Evolutionary conservation across 2,329 filamentous ascomycete species (phyloP), one percentile per base, ranked within the genome.

Genomic region (Hypoxylon sp.): DNA sequence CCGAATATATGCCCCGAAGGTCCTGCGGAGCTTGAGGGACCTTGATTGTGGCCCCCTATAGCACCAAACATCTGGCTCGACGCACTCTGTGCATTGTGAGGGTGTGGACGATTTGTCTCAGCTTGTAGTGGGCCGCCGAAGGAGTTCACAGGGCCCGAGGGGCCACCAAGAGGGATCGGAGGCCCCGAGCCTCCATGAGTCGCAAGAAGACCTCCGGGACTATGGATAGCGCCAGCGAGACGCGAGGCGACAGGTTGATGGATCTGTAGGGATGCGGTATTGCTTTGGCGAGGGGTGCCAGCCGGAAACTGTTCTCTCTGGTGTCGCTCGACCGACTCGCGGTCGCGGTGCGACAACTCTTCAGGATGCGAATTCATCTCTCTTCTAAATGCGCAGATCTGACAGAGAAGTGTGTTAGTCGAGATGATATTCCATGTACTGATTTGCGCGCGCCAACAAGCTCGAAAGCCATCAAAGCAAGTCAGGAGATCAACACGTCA

Each of bases 171-270:
- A 49, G 84, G 79, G 49, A 84, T 85, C 36, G 84, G 78, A 26
- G 85, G 82, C 36, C 83, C 81, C 32, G 85, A 85, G 32, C 86
- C 84, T 54, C 89, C 88, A 71, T 93, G 88, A 70, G 89, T 93
- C 7, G 90, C 87, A 38, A 98, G 87, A 33, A 98, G 85, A 7
- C 95, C 95, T 70, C 96, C 95, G 1, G 95, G 95, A 46, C 93
- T 96, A 76, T 97, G 95, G 60, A 97, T 96, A 54, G 93, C 91
- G 68, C 89, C 91, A 61, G 91, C 81, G 67, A 93, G 83, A 79
- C 94, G 84, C 75, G 93, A 89, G 67, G 95, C 95, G 63, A 97
- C 93, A 4, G 95, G 95, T 78, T 98, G 95, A 79, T 98, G 95
- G 72, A 98, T 90, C 57, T 94, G 93, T 57, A 97, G 92, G 2